A percentile compares a stretch with the other conserved stretches of the same genome.
These are phyloP conservation scores for Acanthamoeba healyi DNA, from an alignment of 208 protist genomes.

Conservation along the genomic window DNA sequence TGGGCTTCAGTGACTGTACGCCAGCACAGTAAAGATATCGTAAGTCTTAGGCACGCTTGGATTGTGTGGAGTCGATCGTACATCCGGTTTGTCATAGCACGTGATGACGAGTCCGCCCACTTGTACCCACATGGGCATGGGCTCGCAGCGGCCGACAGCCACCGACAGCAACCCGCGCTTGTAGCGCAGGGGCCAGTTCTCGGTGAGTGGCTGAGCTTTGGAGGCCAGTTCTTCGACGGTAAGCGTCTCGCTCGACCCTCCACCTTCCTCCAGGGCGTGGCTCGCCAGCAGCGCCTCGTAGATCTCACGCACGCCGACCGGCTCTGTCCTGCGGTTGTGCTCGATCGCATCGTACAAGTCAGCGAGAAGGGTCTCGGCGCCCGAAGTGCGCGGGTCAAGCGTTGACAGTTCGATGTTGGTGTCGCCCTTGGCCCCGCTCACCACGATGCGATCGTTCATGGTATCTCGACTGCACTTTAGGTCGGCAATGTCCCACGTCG, in stretches of 20 bases:
- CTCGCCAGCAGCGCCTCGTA: slow-evolving; percentile 2
- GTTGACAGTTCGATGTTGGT: neutral
- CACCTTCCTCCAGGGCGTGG: neutral
- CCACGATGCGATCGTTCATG: neutral
- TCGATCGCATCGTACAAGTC: neutral
- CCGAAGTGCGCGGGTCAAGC: neutral
- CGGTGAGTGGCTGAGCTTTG: neutral
- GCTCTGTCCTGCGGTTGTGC: neutral
- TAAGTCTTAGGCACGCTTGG: neutral
- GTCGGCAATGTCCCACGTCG: neutral
- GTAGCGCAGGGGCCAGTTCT: slow-evolving; percentile 4
- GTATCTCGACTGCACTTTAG: neutral
- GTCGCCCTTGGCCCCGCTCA: neutral
- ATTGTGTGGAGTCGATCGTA: neutral
- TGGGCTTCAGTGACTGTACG: neutral
- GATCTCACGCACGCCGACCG: neutral
- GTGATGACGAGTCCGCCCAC: neutral
- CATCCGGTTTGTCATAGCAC: slow-evolving; percentile 21
- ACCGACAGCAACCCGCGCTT: neutral
- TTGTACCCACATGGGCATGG: neutral
- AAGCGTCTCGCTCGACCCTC: neutral
- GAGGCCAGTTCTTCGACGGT: neutral
- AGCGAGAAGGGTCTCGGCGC: neutral
- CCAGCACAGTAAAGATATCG: neutral
- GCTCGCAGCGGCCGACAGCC: neutral